Base-by-base conservation (phyloP, 2,329 filamentous ascomycete species). In the Cadophora sp. region DNA sequence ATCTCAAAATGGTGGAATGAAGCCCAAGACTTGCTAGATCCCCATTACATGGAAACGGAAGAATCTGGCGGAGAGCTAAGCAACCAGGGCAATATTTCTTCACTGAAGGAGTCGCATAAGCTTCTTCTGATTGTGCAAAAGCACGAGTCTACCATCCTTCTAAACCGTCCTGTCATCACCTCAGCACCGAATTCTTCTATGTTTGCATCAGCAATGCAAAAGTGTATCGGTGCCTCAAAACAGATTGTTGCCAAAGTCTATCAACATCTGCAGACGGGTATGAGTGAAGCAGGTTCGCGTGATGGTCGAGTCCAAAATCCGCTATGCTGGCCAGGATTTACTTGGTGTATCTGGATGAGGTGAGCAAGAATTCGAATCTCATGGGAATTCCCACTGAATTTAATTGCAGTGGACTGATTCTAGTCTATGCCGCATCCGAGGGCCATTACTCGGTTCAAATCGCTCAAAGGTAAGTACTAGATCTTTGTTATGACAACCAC, bases 1-100 rank as follows among this genome's bases (percentile, higher is more conserved):
- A 75, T 84, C 7, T 77, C 78, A 13, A 78, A 80, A 60, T 83
- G 81, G 81, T 83, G 81, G 79, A 83, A 83, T 65, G 79, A 82
- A 61, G 78, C 82, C 9, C 81, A 83, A 51, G 80, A 82, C 20
- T 78, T 80, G 18, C 74, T 79, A 6, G 78, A 82, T 50, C 76
- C 76, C 1, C 74, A 77, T 0, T 73, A 55, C 14, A 56, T 62
- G 51, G 48, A 66, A 8, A 24, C 2, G 8, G 56, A 62, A 18
- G 55, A 51, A 20, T 33, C 20, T 4, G 8, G 2, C 13, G 20
- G 53, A 18, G n/a, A 16, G 33, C 7, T 22, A 16, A 16, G 22
- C 5, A 36, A 18, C n/a, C 43, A 51, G n/a, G 7, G 22, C 1
- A n/a, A 62, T 13, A 11, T 24, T 18, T 36, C 45, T 22, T n/a